phyloP scores from a whole-genome alignment of 2,329 filamentous ascomycete genomes.

The Trichoderma pleuroti region DNA sequence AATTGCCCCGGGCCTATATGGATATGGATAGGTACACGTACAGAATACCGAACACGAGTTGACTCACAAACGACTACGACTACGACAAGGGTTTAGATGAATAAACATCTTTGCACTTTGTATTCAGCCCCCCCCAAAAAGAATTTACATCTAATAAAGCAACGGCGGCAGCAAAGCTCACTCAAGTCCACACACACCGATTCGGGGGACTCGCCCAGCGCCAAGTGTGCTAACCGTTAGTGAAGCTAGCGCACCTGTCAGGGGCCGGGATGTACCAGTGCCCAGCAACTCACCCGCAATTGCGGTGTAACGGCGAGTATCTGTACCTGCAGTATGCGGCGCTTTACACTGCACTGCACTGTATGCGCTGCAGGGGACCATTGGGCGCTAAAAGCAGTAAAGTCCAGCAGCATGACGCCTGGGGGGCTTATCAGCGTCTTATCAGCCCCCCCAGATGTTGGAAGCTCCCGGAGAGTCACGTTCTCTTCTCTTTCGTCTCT shows the following conservation, averaged over 20 bases:
- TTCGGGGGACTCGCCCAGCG: not conserved
- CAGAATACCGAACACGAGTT: not conserved
- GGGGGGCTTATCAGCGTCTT: not conserved
- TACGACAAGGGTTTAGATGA: not conserved
- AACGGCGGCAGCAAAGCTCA: not conserved
- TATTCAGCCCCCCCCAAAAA: not conserved
- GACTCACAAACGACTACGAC: not conserved
- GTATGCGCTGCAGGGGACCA: not conserved
- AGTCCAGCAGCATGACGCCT: not conserved
- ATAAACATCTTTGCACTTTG: not conserved
- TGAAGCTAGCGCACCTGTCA: not conserved
- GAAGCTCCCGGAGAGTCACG: not conserved
- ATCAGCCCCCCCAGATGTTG: not conserved
- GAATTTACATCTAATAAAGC: not conserved
- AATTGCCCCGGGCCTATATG: no score
- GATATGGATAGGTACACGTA: not conserved
- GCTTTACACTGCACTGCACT: not conserved
- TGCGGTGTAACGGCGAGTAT: not conserved
- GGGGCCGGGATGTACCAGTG: not conserved
- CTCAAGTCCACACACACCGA: no score
- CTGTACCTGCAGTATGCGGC: not conserved
- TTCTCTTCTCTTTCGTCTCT: not conserved
- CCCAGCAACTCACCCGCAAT: not conserved
- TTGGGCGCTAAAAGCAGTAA: not conserved
- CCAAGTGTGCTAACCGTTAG: not conserved